Conservation (phyloP, 2,329 filamentous ascomycete genomes). For the Dryadomyces quercivorus region DNA sequence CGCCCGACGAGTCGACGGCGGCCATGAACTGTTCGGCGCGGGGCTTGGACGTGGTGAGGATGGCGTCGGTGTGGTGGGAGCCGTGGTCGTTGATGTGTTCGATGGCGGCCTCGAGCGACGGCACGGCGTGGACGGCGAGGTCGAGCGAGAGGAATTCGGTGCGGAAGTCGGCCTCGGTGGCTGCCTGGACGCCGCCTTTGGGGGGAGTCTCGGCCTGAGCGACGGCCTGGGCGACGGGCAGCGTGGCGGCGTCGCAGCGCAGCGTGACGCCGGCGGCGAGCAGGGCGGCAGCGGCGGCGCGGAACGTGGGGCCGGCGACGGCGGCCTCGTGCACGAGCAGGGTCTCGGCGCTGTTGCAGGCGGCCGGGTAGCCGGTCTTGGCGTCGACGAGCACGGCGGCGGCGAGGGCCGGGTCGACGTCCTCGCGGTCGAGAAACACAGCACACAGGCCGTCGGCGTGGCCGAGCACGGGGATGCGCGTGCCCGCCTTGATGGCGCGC, state of each 20-base stretch:
- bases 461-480: slow-evolving; percentile 88
- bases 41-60: slow-evolving; percentile 58
- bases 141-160: slow-evolving; percentile 84
- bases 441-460: slow-evolving; percentile 91
- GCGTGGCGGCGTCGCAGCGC: slow-evolving; percentile 62
- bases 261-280: slow-evolving; percentile 67
- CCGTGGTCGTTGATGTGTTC: slow-evolving; percentile 84
- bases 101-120: slow-evolving; percentile 58
- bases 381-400: slow-evolving; percentile 73
- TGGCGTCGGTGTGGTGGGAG: slow-evolving; percentile 87
- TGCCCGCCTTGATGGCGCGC: slow-evolving; percentile 76
- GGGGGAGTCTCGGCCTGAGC: slow-evolving; percentile 13
- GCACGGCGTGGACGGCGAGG: slow-evolving; percentile 72
- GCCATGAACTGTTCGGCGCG: slow-evolving; percentile 74
- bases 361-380: slow-evolving; percentile 88
- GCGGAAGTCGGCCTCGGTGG: slow-evolving; percentile 59
- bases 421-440: slow-evolving; percentile 60
- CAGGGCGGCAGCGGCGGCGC: slow-evolving; percentile 60
- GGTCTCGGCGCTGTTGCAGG: slow-evolving; percentile 91
- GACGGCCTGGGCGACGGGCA: slow-evolving; percentile 32
- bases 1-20: slow-evolving; percentile 76
- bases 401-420: slow-evolving; percentile 42
- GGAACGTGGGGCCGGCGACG: slow-evolving; percentile 49
- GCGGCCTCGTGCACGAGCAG: slow-evolving; percentile 70
- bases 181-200: slow-evolving; percentile 31